Base-by-base conservation (phyloP, 257 asterid species). In the Euphrasia confusa region DNA sequence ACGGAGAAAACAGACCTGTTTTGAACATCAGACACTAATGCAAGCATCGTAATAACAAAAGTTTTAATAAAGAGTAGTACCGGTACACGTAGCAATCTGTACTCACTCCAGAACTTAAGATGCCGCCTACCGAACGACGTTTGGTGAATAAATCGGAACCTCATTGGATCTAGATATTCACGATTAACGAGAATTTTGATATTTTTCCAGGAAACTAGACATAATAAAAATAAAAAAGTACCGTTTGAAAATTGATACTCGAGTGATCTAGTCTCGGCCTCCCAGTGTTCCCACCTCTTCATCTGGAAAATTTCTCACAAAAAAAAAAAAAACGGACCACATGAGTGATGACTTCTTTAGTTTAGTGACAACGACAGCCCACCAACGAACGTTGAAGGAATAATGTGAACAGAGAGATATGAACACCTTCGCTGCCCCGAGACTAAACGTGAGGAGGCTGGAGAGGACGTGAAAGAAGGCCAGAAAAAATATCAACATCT, bases 111-210 rank as follows among this genome's bases (percentile, higher is more conserved):
- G 58, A 52, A 79, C 55, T 71, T 78, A 26, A 88, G 87, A 74
- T 88, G 96, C 56, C 94, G 71, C 71, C 74, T 76, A 63, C 94
- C 94, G 60, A 88, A 83, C 26, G 91, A 78, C n/a, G 94, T 88
- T 72, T 84, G 94, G 74, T 81, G 91, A 59, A 81, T 73, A 58
- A 88, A 75, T 61, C 73, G 86, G 75, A 88, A 83, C 75, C 96
- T 83, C 59, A 84, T 67, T 3, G 89, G 83, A 78, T 88, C 96
- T 84, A 64, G 4, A 77, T n/a, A n/a, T n/a, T 21, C 14, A 65
- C 57, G 49, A 42, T 10, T 7, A 49, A 49, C 15, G 33, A 60
- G 24, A 21, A 21, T 21, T 21, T 21, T 21, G 24, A 21, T 21
- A 21, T 21, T 21, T 21, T 21, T 0, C 10, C 17, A 72, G 32